These are phyloP conservation scores for Suillus lakei DNA, from an alignment of 768 basidiomycete species.

Conservation along the genomic window DNA sequence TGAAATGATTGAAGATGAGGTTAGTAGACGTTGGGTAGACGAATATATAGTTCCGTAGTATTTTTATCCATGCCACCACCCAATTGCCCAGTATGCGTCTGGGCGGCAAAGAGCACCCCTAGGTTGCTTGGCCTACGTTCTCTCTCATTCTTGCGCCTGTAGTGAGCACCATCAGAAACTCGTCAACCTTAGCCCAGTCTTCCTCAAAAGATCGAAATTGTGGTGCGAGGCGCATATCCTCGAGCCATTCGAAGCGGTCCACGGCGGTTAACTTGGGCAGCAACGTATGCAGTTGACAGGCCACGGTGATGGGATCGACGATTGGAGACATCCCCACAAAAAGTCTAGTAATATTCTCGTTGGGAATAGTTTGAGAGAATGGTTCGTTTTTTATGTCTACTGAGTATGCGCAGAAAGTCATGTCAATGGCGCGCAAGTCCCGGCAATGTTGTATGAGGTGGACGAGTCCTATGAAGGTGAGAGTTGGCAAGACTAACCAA, in stretches of 20 bases:
- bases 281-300: background rate
- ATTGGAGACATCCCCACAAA: background rate
- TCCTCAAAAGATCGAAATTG: background rate
- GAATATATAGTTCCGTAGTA: too few relatives aligned
- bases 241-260: background rate
- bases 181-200: background rate
- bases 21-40: too few relatives aligned
- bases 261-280: background rate
- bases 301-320: background rate
- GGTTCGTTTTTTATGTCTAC: background rate
- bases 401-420: background rate
- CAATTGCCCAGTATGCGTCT: too few relatives aligned
- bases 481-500: background rate
- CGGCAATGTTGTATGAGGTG: background rate
- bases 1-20: too few relatives aligned
- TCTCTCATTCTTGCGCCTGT: background rate
- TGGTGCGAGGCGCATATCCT: background rate
- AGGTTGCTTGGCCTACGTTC: background rate
- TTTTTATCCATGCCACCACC: too few relatives aligned
- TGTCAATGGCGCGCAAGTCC: background rate
- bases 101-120: too few relatives aligned
- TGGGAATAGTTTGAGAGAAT: background rate
- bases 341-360: background rate
- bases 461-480: constrained; percentile 1
- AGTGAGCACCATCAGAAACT: background rate